A percentile compares a stretch with the other conserved stretches of the same genome.
Conservation (phyloP, 1,139 yeast genomes). For the Pichia sp. region DNA sequence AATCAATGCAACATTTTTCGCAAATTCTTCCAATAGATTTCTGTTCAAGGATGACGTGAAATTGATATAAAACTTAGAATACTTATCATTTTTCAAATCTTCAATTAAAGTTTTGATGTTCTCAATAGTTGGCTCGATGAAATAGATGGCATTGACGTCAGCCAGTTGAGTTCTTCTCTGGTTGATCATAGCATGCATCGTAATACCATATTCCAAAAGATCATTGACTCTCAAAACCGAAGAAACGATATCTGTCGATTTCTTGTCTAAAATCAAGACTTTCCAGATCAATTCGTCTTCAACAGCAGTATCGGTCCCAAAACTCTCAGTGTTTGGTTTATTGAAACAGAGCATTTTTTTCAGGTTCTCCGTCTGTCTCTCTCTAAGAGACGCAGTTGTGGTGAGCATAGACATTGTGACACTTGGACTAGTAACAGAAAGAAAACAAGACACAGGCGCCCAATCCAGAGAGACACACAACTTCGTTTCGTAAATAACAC, state of each 20-base stretch:
- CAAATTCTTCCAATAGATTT: conserved; percentile 78
- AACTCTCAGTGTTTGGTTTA: conserved; percentile 36
- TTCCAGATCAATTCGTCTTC: conserved; percentile 80
- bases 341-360: conserved; percentile 68
- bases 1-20: conserved; percentile 66
- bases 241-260: conserved; percentile 79
- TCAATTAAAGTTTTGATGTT: conserved; percentile 61
- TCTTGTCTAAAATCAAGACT: conserved; percentile 74
- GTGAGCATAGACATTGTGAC: conserved; percentile 13
- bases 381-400: conserved; percentile 16
- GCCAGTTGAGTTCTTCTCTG: conserved; percentile 71
- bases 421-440: no score
- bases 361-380: conserved; percentile 32
- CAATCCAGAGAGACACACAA: no score
- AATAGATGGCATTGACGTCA: conserved; percentile 91
- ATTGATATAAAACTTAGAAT: conserved; percentile 74
- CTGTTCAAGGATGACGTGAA: conserved; percentile 77
- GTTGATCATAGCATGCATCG: conserved; percentile 72
- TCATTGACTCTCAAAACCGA: conserved; percentile 89
- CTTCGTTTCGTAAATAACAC: no score
- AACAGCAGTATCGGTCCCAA: conserved; percentile 34
- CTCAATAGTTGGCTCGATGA: conserved; percentile 77
- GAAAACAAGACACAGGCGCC: no score
- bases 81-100: conserved; percentile 67
- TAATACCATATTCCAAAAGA: conserved; percentile 77